phyloP scores from a whole-genome alignment of 192 early-diverging fungal species.

The Backusella macrospora region DNA sequence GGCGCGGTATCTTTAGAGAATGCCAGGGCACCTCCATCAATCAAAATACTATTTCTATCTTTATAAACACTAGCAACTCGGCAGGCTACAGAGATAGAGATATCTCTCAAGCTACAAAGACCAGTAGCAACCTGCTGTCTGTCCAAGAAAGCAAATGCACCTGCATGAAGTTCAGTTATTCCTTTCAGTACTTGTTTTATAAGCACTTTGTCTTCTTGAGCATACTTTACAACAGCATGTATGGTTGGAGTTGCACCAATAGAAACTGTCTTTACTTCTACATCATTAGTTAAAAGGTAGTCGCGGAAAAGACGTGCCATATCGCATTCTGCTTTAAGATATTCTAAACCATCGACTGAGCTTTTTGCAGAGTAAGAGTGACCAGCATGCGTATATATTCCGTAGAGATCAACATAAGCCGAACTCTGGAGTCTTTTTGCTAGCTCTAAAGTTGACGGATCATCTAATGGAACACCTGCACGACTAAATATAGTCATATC shows the following conservation, averaged over 20 bases:
- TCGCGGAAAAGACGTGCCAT: constrained; percentile 23
- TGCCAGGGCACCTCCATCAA: constrained; percentile 41
- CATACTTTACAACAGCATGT: constrained; percentile 22
- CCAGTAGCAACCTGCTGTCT: constrained; percentile 38
- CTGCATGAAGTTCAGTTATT: constrained; percentile 39
- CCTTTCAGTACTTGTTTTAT: constrained; percentile 25
- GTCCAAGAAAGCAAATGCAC: constrained; percentile 36
- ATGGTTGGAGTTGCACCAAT: constrained; percentile 43
- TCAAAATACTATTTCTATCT: constrained; percentile 30
- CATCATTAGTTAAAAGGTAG: constrained; percentile 24
- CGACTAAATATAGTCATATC: constrained; percentile 18
- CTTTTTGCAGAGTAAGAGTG: constrained; percentile 34
- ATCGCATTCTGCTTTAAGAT: constrained; percentile 37
- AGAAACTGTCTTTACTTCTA: constrained; percentile 19
- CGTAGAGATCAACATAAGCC: constrained; percentile 21
- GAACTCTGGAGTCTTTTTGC: constrained; percentile 32
- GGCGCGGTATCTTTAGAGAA: constrained; percentile 39
- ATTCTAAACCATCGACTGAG: constrained; percentile 16
- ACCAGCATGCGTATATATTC: constrained; percentile 41
- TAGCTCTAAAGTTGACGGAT: constrained; percentile 22
- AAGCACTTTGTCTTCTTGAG: constrained; percentile 6
- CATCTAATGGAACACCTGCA: constrained; percentile 34
- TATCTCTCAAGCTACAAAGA: constrained; percentile 10
- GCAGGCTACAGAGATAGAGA: constrained; percentile 32
- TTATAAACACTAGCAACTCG: constrained; percentile 34